Percentiles rank a stretch among this genome's conserved stretches.
These are phyloP conservation scores for Colletotrichum shisoi DNA, from an alignment of 2,329 filamentous ascomycete genomes.

Conservation along the genomic window DNA sequence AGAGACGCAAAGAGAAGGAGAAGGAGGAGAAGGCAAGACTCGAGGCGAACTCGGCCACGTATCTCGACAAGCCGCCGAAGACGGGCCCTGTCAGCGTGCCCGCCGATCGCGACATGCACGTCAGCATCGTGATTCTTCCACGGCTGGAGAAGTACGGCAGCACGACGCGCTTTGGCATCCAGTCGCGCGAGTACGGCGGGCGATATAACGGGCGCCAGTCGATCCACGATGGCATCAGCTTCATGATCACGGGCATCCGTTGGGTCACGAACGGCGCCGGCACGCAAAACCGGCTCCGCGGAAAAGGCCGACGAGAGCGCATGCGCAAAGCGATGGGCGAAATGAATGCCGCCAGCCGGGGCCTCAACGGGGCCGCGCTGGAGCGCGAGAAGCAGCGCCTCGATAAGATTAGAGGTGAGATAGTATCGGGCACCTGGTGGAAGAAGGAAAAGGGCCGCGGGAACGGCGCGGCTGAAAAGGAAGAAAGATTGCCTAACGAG, in stretches of 20 bases:
- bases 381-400: conserved; percentile 36
- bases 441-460: conserved; percentile 44
- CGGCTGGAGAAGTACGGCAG: conserved; percentile 77
- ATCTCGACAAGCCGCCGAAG: conserved; percentile 62
- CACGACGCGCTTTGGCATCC: conserved; percentile 80
- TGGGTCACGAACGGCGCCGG: conserved; percentile 83
- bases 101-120: conserved; percentile 78
- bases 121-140: conserved; percentile 85
- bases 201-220: conserved; percentile 53
- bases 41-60: conserved; percentile 50
- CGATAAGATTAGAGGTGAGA: conserved; percentile 45
- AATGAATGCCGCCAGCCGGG: conserved; percentile 50
- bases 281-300: conserved; percentile 63
- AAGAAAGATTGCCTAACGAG: conserved; percentile 46
- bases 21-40: conserved; percentile 49
- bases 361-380: conserved; percentile 36
- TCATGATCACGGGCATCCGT: conserved; percentile 79
- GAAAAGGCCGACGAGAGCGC: conserved; percentile 63
- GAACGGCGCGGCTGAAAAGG: conserved; percentile 42
- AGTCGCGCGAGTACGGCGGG: conserved; percentile 79
- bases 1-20: conserved; percentile 47
- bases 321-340: conserved; percentile 65
- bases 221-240: conserved; percentile 86
- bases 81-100: conserved; percentile 71
- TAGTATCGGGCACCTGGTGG: conserved; percentile 48